These are phyloP conservation scores for Symbiodinium natans DNA, from an alignment of 73 alveolate genomes.

Conservation along the genomic window DNA sequence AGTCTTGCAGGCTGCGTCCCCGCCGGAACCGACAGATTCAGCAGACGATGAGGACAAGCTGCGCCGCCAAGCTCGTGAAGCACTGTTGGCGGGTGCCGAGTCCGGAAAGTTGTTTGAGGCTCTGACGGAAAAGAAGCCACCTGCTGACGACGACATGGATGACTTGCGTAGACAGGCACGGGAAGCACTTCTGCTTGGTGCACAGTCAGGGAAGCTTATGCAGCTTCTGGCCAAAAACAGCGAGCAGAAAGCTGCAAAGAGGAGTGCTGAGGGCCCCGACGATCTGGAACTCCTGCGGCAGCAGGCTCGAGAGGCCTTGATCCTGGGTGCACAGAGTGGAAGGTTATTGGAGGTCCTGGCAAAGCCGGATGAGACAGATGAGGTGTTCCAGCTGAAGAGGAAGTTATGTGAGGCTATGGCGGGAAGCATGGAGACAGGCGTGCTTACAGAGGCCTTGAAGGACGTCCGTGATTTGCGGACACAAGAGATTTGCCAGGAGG, in stretches of 20 bases:
- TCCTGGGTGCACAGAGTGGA: slow-evolving; percentile 46
- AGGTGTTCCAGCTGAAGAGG: not conserved
- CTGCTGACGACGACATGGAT: slow-evolving; percentile 47
- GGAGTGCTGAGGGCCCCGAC: not conserved
- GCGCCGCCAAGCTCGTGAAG: slow-evolving; percentile 17
- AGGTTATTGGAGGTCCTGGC: slow-evolving; percentile 47
- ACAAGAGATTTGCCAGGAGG: not conserved
- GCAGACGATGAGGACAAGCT: slow-evolving; percentile 13
- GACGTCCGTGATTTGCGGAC: not conserved
- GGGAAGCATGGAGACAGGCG: slow-evolving; percentile 19
- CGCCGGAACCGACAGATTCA: not conserved
- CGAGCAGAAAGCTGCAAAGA: not conserved
- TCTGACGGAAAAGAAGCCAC: not conserved
- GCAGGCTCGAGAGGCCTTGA: slow-evolving; percentile 58
- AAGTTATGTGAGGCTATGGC: not conserved
- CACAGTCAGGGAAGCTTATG: slow-evolving; percentile 50
- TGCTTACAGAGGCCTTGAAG: slow-evolving; percentile 19
- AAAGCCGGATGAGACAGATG: slow-evolving; percentile 24
- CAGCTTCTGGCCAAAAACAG: not conserved
- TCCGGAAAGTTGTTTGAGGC: slow-evolving; percentile 55
- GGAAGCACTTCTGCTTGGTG: slow-evolving; percentile 29
- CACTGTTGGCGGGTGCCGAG: slow-evolving; percentile 1
- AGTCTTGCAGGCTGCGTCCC: not conserved
- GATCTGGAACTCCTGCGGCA: slow-evolving; percentile 31
- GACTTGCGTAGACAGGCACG: slow-evolving; percentile 55